Evolutionary conservation across 169 alveolate species (phyloP).

Genomic region (Theileria equi): DNA sequence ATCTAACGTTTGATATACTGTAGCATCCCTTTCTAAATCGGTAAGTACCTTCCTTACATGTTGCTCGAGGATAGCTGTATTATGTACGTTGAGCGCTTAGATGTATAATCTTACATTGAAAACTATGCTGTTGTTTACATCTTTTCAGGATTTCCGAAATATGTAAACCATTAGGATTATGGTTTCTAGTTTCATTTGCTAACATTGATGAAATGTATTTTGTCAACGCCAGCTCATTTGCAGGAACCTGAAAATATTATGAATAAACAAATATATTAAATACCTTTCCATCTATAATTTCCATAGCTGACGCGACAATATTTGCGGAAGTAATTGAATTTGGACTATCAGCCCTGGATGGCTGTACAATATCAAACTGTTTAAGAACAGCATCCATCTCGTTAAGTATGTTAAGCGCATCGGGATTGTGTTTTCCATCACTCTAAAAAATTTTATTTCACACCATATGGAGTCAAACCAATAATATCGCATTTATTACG

Average conservation of each 20-base stretch:
- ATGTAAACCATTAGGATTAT: conserved; percentile 55
- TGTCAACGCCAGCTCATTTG: conserved; percentile 24
- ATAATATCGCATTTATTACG: conserved; percentile 35
- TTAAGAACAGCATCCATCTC: conserved; percentile 19
- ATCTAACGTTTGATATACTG: conserved; percentile 64
- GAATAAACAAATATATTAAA: not conserved
- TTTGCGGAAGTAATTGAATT: not conserved
- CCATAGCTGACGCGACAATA: not conserved
- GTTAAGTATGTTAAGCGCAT: not conserved
- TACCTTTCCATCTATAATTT: not conserved
- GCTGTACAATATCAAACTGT: not conserved
- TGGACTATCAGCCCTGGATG: not conserved
- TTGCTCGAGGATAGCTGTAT: conserved; percentile 56
- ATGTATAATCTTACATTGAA: conserved; percentile 52
- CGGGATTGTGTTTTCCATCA: conserved; percentile 39
- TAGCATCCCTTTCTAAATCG: conserved; percentile 65
- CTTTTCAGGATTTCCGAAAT: conserved; percentile 26
- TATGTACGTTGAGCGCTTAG: not conserved
- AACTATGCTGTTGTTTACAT: conserved; percentile 48
- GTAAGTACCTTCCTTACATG: conserved; percentile 50
- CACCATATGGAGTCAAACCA: conserved; percentile 12
- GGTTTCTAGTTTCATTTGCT: conserved; percentile 49
- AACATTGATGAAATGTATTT: conserved; percentile 38
- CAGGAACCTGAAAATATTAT: conserved; percentile 17
- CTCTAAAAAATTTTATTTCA: not conserved